Evolutionary conservation across 495 filamentous ascomycete species (phyloP).

Genomic region (Copromyces sp.): DNA sequence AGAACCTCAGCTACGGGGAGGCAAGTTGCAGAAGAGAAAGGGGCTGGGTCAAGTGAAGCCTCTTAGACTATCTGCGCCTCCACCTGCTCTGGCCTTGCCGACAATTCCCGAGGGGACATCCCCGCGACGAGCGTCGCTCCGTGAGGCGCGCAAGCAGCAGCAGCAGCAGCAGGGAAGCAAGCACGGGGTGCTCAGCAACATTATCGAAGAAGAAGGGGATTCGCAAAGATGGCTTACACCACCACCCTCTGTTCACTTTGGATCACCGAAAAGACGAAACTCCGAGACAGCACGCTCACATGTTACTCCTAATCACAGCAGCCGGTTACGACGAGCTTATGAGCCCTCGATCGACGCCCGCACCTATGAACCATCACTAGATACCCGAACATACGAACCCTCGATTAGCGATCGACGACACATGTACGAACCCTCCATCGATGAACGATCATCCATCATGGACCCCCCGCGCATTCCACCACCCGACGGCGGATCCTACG

Average conservation of each 20-base stretch:
- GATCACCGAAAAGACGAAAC: constrained; percentile 27
- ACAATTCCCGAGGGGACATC: constrained; percentile 37
- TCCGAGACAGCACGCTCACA: constrained; percentile 1
- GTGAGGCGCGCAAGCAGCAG: constrained; percentile 16
- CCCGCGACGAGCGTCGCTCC: constrained; percentile 27
- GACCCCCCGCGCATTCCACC: constrained; percentile 35
- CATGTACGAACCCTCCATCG: constrained; percentile 2
- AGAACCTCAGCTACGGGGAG: background rate
- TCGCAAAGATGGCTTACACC: background rate
- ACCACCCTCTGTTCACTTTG: constrained; percentile 6
- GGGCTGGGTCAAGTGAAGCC: background rate
- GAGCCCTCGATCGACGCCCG: constrained; percentile 39
- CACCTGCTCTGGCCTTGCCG: constrained; percentile 20
- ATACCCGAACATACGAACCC: constrained; percentile 23
- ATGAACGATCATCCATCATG: constrained; percentile 21
- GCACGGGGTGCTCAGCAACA: background rate
- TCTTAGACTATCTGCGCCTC: background rate
- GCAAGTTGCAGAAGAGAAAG: constrained; percentile 38
- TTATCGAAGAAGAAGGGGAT: background rate
- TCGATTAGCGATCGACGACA: constrained; percentile 18
- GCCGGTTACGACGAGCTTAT: constrained; percentile 31
- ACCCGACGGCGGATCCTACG: constrained; percentile 35
- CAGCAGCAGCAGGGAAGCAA: background rate
- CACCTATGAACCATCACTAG: background rate
- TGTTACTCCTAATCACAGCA: constrained; percentile 11